Base-by-base conservation (phyloP, 2,329 filamentous ascomycete genomes). In the Calonectria hawksworthii region DNA sequence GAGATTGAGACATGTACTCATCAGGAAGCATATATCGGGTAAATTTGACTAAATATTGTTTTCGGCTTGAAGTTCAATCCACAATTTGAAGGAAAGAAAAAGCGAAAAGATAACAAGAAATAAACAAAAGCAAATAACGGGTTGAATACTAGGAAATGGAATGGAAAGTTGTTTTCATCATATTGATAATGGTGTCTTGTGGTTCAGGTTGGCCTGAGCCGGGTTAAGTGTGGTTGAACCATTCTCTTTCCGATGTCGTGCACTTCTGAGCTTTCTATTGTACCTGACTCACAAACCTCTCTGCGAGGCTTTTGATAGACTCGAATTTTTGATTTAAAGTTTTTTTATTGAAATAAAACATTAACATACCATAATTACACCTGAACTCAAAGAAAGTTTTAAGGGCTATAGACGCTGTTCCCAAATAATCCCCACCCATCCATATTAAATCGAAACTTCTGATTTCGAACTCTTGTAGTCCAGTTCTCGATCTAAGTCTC, bases 401-500 rank as follows among this genome's bases (percentile, higher is more conserved):
- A 2, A 47, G 18, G 3, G 21, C 10, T 23, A n/a, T 47, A 23
- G 44, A 13, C 21, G n/a, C 44, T 47, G 13, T 23, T 11, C 10
- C n/a, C 11, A 47, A 44, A 47, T 23, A 6, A 23, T n/a, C 44
- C 44, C 44, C 44, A 23, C 4, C 21, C n/a, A 10, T 4, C 26
- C 51, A 4, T 14, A 89, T 44, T 52, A 72, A 14, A 68, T 13
- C 3, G 70, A 68, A 41, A 72, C 50, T 26, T 72, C 71, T 4
- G 74, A 76, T 34, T 61, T 71, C 16, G 74, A 74, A 44, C 74
- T 81, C 59, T 78, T 72, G 23, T 68, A 68, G 26, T 72, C 70
- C 18, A 61, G 6, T 14, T 72, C 78, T 4, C 28, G 61, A 16
- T 81, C 79, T 16, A 82, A 36, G 16, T 83, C 80, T 11, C 75